A percentile compares a stretch with the other conserved stretches of the same genome.
Evolutionary conservation across 495 filamentous ascomycete species (phyloP).

Genomic region (Aspergillus carlsbadensis): DNA sequence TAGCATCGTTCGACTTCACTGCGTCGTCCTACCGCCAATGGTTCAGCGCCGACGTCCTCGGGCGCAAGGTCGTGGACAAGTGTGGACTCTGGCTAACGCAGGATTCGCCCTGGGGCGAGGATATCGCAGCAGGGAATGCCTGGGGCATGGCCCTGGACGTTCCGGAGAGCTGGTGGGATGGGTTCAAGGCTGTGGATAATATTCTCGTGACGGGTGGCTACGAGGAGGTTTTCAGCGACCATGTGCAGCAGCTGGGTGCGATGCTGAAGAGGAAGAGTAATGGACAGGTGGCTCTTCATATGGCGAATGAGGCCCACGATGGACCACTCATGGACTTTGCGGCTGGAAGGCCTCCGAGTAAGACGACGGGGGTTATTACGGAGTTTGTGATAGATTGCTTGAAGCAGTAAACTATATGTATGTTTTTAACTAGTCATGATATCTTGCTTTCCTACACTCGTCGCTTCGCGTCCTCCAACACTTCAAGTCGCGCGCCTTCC

Average conservation of each 20-base stretch:
- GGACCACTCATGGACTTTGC: constrained; percentile 27
- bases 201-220: constrained; percentile 22
- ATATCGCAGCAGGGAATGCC: constrained; percentile 18
- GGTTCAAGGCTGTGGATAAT: constrained; percentile 15
- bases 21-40: constrained; percentile 15
- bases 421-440: too few species aligned
- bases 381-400: too few species aligned
- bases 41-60: constrained; percentile 22
- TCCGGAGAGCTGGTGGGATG: constrained; percentile 21
- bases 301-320: constrained; percentile 26
- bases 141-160: constrained; percentile 29
- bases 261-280: constrained; percentile 14
- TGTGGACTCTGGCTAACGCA: constrained; percentile 17
- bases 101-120: constrained; percentile 21
- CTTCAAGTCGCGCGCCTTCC: not conserved
- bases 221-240: constrained; percentile 26
- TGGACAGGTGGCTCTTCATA: constrained; percentile 10
- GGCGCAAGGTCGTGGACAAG: constrained; percentile 13
- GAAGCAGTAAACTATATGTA: too few species aligned
- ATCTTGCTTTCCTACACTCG: too few species aligned
- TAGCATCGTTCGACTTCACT: constrained; percentile 19
- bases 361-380: too few species aligned
- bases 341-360: too few species aligned
- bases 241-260: constrained; percentile 17
- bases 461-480: too few species aligned